Evolutionary conservation across 331 rosid genomes (phyloP), one percentile per base, ranked within the genome.

Genomic region (Arachis monticola): DNA sequence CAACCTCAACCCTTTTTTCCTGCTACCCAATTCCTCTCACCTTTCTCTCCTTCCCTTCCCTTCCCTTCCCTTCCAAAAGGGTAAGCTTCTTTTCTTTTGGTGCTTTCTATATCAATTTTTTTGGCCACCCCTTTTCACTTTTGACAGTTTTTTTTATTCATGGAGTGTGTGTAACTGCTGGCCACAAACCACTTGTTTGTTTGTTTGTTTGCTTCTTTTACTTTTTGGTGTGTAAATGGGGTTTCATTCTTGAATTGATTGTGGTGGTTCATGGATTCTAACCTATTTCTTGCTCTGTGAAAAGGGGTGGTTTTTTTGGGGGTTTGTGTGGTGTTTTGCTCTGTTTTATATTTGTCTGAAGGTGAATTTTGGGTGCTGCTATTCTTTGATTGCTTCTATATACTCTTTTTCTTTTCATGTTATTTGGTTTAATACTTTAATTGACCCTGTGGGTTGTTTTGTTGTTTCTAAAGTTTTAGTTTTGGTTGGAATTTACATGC

Each of bases 241-340:
- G 84, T 82, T 77, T 64, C 48, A 11, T 64, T 31, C 56, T 73
- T 83, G 76, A 57, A 68, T 79, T 59, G 75, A 35, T 67, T 79
- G 35, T 38, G 4, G 45, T 73, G 68, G 61, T 10, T 72, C 69
- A 30, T 59, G 27, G 45, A 5, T 62, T 61, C 55, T 8, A 13
- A 74, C 72, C 73, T 78, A 41, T 57, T 72, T 72, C 57, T 72
- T 72, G n/a, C 65, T 83, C 64, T 82, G 7, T 66, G 57, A 59
- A 60, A 57, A 10, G 72, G 61, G 35, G 1, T 10, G 47, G 8
- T 67, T 79, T 48, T 17, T 60, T 57, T 60, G 46, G 46, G 78
- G 61, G 59, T 35, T 55, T 35, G 38, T 45, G 52, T 76, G 71
- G 73, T 7, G 67, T 64, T 70, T 70, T 60, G 64, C 71, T 67